Conservation (phyloP, 306 rosid species). For the Cotoneaster glaucophyllus region DNA sequence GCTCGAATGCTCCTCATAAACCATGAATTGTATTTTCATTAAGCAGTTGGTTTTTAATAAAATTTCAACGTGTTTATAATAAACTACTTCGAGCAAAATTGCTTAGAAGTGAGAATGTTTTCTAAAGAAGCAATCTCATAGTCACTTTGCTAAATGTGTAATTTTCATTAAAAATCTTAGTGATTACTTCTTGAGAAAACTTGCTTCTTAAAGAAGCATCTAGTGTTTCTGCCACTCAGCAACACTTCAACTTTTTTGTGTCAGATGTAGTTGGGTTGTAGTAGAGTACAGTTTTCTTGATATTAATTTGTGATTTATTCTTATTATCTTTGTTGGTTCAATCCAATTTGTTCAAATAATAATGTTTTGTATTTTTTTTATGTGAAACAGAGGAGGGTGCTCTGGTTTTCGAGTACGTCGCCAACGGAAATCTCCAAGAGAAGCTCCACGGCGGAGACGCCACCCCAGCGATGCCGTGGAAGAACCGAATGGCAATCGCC, state of each 20-base stretch:
- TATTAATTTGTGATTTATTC: background rate
- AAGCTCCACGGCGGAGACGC: conserved; percentile 24
- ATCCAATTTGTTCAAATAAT: background rate
- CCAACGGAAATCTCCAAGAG: conserved; percentile 43
- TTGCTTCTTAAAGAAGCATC: background rate
- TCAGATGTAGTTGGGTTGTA: background rate
- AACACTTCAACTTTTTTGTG: background rate
- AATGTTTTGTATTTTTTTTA: background rate
- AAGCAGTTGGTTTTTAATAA: background rate
- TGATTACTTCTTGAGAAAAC: background rate
- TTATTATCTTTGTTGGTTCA: background rate
- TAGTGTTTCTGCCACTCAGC: background rate
- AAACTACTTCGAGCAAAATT: background rate
- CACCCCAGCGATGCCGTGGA: conserved; percentile 27
- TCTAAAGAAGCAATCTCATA: background rate
- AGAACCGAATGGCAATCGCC: conserved; percentile 31
- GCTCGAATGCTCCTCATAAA: too few relatives aligned
- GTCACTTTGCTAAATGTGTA: too few relatives aligned
- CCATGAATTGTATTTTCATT: too few relatives aligned
- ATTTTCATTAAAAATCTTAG: too few relatives aligned
- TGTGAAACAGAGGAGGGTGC: conserved; percentile 30
- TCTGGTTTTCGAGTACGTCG: conserved; percentile 32
- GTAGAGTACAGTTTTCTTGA: background rate
- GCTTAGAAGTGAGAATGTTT: background rate
- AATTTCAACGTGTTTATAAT: background rate